Evolutionary conservation across 2,329 filamentous ascomycete genomes (phyloP).

Genomic region (Monosporascus sp.): DNA sequence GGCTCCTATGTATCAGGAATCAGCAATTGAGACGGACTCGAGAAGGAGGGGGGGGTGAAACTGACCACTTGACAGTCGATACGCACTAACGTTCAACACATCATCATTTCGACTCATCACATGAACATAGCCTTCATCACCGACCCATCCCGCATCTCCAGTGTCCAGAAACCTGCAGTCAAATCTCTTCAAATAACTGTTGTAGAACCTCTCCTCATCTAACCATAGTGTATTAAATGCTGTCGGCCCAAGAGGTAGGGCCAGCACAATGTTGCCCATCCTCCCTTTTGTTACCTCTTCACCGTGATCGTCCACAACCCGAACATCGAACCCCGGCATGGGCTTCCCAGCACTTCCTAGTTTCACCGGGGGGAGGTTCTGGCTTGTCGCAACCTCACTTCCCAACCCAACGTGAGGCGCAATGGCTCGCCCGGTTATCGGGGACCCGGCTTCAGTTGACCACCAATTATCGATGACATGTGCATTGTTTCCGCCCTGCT

Average conservation of each 20-base stretch:
- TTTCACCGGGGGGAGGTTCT: conserved; percentile 54
- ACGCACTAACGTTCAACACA: conserved; percentile 88
- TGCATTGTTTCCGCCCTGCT: conserved; percentile 60
- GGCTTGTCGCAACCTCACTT: conserved; percentile 33
- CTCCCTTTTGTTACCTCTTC: conserved; percentile 62
- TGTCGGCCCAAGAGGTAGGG: conserved; percentile 75
- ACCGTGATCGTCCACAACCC: conserved; percentile 77
- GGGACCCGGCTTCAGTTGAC: conserved; percentile 55
- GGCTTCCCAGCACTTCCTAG: conserved; percentile 86
- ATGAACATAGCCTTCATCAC: conserved; percentile 63
- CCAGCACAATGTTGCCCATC: conserved; percentile 91
- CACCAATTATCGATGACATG: conserved; percentile 58
- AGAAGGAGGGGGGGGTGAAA: no score
- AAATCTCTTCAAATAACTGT: conserved; percentile 79
- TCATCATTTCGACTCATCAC: conserved; percentile 71
- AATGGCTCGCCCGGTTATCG: conserved; percentile 52
- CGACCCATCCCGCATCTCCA: conserved; percentile 83
- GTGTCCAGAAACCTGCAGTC: conserved; percentile 81
- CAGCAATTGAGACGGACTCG: neutral
- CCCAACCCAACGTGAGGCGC: conserved; percentile 54
- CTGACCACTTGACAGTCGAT: conserved; percentile 63
- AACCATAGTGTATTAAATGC: conserved; percentile 82
- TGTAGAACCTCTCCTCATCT: conserved; percentile 81
- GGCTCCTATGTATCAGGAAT: conserved; percentile 47
- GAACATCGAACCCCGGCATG: conserved; percentile 87